Evolutionary conservation across 2,329 filamentous ascomycete genomes (phyloP), one percentile per base, ranked within the genome.

Genomic region (Talaromyces atroroseus): DNA sequence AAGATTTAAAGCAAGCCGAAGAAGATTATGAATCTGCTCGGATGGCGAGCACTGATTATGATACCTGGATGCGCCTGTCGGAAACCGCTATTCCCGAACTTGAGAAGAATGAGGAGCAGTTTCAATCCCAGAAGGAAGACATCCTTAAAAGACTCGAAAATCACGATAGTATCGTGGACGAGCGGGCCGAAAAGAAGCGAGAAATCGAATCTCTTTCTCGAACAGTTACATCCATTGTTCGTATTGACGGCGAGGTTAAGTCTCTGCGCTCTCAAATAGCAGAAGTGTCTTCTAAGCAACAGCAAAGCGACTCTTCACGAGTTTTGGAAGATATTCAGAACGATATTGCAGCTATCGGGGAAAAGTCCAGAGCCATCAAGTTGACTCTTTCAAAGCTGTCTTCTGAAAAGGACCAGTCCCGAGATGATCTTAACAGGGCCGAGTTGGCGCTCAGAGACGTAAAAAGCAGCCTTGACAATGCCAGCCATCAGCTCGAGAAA

Each of bases 261-360:
- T 85, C 86, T 38, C 84, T 89, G 5, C 83, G 89, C 64, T 74
- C 75, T 40, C 88, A 96, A 68, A 87, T 96, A 50, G 79, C 87
- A 56, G 84, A 88, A 54, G 82, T 96, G 50, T 79, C 83, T 57
- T 84, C 85, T 8, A 90, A 91, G 63, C 88, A 96, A 67, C 84
- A 87, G 65, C 82, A 86, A 14, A 78, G 80, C 24, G 82, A 82
- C 12, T 71, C 80, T 10, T 81, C 83, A 14, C 84, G 89, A 60
- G 89, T 88, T 29, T 81, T 90, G 6, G 89, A 95, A 54, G 89
- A 94, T 62, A 91, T 97, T 53, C 88, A 94, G 64, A 85, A 89
- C 53, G 83, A 91, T 49, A 83, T 91, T 59, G 83, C 84, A 49
- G 74, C 76, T 18, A 80, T 86, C 56, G 82, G 81, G 20, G 89